Evolutionary conservation across 1,284 basidiomycete genomes (phyloP), one percentile per base, ranked within the genome.

Genomic region (Tilletia indica): DNA sequence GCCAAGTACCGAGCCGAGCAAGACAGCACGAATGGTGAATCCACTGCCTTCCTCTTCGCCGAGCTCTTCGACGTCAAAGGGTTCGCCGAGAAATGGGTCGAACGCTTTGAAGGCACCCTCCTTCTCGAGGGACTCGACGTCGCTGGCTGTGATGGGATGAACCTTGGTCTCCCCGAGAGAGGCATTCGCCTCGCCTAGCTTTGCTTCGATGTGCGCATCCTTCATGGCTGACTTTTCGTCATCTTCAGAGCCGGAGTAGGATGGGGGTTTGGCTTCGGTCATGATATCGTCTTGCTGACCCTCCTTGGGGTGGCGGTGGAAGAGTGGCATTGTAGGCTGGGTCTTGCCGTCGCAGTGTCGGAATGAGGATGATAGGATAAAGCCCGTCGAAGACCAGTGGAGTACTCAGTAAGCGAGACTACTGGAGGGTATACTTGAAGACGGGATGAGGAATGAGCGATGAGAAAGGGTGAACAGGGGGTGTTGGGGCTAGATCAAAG

Each of bases 1-100:
- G 45, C 89, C 89, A n/a, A 90, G 86, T n/a, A 77, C 72, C 76
- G 87, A 88, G 71, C 90, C 90, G 67, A 90, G 88, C 49, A 90
- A 74, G 58, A 90, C 76, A 42, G 90, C 88, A 69, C 89, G 87
- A 75, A 80, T 16, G 19, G 78, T 81, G 42, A 81, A 72, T 54
- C 73, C 74, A 21, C 9, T 11, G 39, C 66, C 69, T 36, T 76
- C 76, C 31, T 76, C 74, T 25, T 78, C 73, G 68, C 78, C 77
- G 56, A 80, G 75, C 67, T 72, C 78, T 31, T 72, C 63, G 68
- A 75, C 58, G 54, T 70, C 72, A 56, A 81, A 81, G 54, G 73
- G 79, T 42, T 73, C 63, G 45, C 78, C 76, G 11, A 68, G 68
- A 51, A 66, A 54, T 4, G 73, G 69, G 54, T 80, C 77, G 49